Base-by-base conservation (phyloP, 1,139 yeast species). In the Sugiyamaella novakii region DNA sequence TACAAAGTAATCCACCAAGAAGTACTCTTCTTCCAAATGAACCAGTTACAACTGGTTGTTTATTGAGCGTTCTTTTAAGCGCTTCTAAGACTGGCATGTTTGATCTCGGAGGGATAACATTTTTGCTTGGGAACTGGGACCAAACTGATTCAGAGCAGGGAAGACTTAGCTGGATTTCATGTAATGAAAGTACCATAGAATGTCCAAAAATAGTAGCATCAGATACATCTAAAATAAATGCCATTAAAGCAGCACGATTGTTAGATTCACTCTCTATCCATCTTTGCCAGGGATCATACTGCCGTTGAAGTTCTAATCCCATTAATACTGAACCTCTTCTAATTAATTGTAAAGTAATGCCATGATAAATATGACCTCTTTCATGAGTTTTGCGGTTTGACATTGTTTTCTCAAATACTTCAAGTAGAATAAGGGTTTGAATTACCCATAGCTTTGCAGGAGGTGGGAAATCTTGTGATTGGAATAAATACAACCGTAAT, bases 161-260 rank as follows among this genome's bases (percentile, higher is more conserved):
- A 61, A 87, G 70, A 41, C 82, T 76, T 54, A 84, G 68, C 59
- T 88, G 89, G 43, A 88, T 73, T 59, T 87, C 78, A 61, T 82
- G 84, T 28, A 87, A 83, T 50, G 81, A 76, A 35, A 87, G 73
- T 38, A 80, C 79, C 36, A 85, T 77, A 35, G 81, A 77, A 65
- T 87, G 95, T 3, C 94, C 85, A 67, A 85, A 86, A 47, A 86
- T 78, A 29, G 84, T 78, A n/a, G 88, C 85, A 67, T 87, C 94
- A 21, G 83, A 76, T 1, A 84, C 81, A 64, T 87, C 96, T 61
- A 85, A 72, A 59, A 84, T 83, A 63, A 87, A 87, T 3, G 92
- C 87, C 78, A 85, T 80, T 51, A 84, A 77, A 1, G 94, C 87
- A 3, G 86, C 78, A 47, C 96, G 70, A 64, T 87, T 87, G 73